These are phyloP conservation scores for Cercospora zeina DNA, from an alignment of 2,329 filamentous ascomycete genomes.

Conservation along the genomic window DNA sequence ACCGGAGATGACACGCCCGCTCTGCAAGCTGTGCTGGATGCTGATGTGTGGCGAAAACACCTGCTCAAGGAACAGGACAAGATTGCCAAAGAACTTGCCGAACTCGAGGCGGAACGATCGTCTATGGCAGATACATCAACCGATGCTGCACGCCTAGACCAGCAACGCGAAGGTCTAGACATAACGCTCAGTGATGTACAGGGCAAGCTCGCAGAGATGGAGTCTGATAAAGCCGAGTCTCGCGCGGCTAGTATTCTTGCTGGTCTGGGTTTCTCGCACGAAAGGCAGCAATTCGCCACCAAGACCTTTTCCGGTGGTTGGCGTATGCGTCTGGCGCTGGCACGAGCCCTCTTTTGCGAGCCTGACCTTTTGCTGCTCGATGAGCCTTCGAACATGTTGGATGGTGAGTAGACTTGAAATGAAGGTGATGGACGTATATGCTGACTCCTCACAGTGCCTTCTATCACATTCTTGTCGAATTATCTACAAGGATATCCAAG, in stretches of 20 bases:
- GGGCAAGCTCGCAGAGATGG: slow-evolving; percentile 92
- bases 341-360: slow-evolving; percentile 95
- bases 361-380: slow-evolving; percentile 93
- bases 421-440: slow-evolving; percentile 51
- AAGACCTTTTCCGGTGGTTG: slow-evolving; percentile 99
- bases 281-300: slow-evolving; percentile 87
- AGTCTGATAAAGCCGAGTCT: slow-evolving; percentile 96
- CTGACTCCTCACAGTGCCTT: slow-evolving; percentile 98
- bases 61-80: slow-evolving; percentile 85
- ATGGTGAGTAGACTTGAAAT: background rate
- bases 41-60: slow-evolving; percentile 98
- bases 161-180: slow-evolving; percentile 85
- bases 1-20: slow-evolving; percentile 93
- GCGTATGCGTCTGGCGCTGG: slow-evolving; percentile 95
- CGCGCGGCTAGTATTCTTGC: slow-evolving; percentile 93
- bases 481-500: slow-evolving; percentile 94
- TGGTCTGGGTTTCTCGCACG: slow-evolving; percentile 92
- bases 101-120: slow-evolving; percentile 74
- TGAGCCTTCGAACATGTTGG: slow-evolving; percentile 69
- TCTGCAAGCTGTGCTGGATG: slow-evolving; percentile 90
- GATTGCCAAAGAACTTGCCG: slow-evolving; percentile 72
- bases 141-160: slow-evolving; percentile 81
- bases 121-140: slow-evolving; percentile 87
- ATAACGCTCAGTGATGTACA: slow-evolving; percentile 89
- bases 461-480: slow-evolving; percentile 94